Evolutionary conservation across 306 rosid genomes (phyloP), one percentile per base, ranked within the genome.

Genomic region (Prunus kanzakura): DNA sequence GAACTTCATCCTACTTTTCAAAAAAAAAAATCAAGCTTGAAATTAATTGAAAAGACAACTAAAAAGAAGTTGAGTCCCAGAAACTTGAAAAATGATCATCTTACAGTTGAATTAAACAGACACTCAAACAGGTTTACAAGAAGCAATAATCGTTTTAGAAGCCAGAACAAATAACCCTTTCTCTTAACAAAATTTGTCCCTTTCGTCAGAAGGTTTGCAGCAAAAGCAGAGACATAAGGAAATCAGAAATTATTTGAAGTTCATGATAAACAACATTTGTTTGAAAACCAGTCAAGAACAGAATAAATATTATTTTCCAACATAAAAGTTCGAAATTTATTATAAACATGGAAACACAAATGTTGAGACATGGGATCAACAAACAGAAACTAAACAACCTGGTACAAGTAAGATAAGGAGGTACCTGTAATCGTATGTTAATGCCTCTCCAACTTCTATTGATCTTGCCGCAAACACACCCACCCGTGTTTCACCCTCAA

Each of bases 401-500:
- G 52, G 67, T 41, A 57, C 13, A 79, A 63, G 38, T 23, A 70
- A 69, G 4, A 45, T 67, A 51, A 65, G 61, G 51, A 69, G 25
- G 29, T 84, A 95, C 97, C 99, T 92, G 80, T 95, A 95, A 83
- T 95, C 96, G 9, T 92, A 95, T 35, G 98, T 95, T 67, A 95
- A 83, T 2, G 93, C 86, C 81, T 95, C 97, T 74, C 97, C 99
- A n/a, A 80, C 79, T 74, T 89, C 84, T 57, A 92, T 84, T 62
- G 91, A 80, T 75, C 91, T 89, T 30, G 92, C 85, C 77, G 96
- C 97, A 83, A 92, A 91, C 71, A 93, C 91, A 69, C 98, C 96
- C 3, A 89, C 93, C 5, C 93, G 97, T 4, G 91, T 87, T 85
- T 95, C 98, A 71, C 97, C 96, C 71, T 92, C 98, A 54, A 89